Percentiles rank a stretch among this genome's conserved stretches.
Conservation (phyloP, 2,329 filamentous ascomycete genomes). For the Dichotomopilus funicola region DNA sequence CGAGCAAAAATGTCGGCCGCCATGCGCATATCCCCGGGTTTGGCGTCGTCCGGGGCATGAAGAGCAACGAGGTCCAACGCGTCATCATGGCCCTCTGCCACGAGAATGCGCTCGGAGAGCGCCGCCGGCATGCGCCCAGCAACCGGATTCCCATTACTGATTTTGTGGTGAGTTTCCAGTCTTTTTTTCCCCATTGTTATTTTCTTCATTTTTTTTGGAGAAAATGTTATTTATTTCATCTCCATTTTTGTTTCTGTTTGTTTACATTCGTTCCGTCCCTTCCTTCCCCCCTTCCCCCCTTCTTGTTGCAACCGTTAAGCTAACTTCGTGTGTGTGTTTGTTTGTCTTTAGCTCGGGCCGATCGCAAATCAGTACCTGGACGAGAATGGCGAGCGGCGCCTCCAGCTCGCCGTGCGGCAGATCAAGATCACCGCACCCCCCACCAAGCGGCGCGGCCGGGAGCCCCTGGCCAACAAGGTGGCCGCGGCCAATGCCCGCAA, state of each 20-base stretch:
- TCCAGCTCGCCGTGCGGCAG: slow-evolving; percentile 32
- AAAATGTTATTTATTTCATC: too few species aligned
- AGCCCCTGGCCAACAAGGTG: background rate
- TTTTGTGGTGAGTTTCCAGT: slow-evolving; percentile 46
- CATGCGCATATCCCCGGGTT: slow-evolving; percentile 51
- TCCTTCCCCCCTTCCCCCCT: too few species aligned
- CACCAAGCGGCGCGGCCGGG: too few species aligned
- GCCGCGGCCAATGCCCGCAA: background rate
- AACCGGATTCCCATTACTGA: slow-evolving; percentile 69
- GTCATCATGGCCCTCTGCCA: slow-evolving; percentile 71
- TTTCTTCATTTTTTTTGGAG: too few species aligned
- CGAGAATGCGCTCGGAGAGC: slow-evolving; percentile 67
- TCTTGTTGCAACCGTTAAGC: background rate
- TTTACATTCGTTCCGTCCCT: too few species aligned
- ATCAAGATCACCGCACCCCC: background rate
- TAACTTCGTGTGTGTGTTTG: background rate
- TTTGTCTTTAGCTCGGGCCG: slow-evolving; percentile 32
- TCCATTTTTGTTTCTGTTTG: too few species aligned
- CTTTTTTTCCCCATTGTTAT: too few species aligned
- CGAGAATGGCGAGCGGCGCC: slow-evolving; percentile 29
- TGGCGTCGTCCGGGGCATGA: slow-evolving; percentile 63
- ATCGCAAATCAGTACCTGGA: slow-evolving; percentile 37
- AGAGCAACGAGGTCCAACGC: slow-evolving; percentile 71
- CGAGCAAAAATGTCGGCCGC: slow-evolving; percentile 53
- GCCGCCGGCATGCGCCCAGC: slow-evolving; percentile 55